Conservation (phyloP, 345 rosid genomes). For the Salix viminalis region DNA sequence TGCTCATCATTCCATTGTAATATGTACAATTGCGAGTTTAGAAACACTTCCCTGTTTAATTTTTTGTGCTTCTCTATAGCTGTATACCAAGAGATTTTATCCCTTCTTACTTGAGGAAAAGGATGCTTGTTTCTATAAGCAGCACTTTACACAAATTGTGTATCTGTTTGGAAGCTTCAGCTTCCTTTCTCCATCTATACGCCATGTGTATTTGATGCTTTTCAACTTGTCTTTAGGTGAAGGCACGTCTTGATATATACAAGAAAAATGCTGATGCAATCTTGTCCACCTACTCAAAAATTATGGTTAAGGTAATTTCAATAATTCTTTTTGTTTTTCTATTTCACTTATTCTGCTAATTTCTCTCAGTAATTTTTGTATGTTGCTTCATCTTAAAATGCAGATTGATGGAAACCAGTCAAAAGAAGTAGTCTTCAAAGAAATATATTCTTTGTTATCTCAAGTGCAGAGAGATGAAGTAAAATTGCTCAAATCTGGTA, state of each 20-base stretch:
- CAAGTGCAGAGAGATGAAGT: conserved; percentile 41
- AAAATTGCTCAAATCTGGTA: conserved; percentile 33
- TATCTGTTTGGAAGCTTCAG: not conserved
- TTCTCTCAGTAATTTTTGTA: not conserved
- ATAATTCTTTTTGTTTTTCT: not conserved
- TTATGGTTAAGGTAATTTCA: conserved; percentile 54
- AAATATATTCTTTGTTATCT: conserved; percentile 55
- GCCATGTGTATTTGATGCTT: not conserved
- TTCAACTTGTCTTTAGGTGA: conserved; percentile 41
- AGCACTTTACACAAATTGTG: not conserved
- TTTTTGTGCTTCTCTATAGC: not conserved
- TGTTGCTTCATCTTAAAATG: conserved; percentile 8
- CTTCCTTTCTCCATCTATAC: not conserved
- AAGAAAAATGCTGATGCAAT: conserved; percentile 68
- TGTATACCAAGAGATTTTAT: not conserved
- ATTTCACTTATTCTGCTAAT: not conserved
- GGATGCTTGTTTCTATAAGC: not conserved
- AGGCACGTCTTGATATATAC: conserved; percentile 73
- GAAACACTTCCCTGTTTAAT: not conserved
- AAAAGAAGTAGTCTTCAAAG: conserved; percentile 62
- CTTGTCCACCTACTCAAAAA: conserved; percentile 51
- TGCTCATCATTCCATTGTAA: not conserved
- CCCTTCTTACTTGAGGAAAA: not conserved
- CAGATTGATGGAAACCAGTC: conserved; percentile 79
- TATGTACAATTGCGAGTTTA: not conserved